phyloP scores from a whole-genome alignment of 2,329 filamentous ascomycete genomes.

The Pseudogymnoascus sp. region DNA sequence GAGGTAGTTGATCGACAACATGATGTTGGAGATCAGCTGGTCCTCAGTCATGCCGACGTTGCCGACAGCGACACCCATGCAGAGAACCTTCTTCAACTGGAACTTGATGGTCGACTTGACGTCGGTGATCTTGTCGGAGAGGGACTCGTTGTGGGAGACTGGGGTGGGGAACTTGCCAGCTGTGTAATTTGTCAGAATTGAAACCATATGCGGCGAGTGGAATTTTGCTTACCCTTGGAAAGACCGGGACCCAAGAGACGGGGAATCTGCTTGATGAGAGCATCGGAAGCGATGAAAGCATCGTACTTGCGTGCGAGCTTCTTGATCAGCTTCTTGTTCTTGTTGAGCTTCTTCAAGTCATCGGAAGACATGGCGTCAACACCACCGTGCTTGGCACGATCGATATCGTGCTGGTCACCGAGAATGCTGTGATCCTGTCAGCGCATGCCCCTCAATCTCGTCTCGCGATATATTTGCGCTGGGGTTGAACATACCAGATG shows the following conservation, averaged over 20 bases:
- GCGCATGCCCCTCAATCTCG: conserved; percentile 15
- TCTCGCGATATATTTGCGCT: conserved; percentile 12
- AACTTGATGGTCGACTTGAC: conserved; percentile 99
- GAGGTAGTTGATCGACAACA: conserved; percentile 99
- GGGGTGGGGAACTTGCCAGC: conserved; percentile 99
- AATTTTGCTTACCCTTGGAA: conserved; percentile 66
- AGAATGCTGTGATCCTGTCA: conserved; percentile 54
- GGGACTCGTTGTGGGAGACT: conserved; percentile 93
- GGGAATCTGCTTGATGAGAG: conserved; percentile 98
- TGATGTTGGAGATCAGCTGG: conserved; percentile 96
- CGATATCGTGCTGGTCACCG: conserved; percentile 96
- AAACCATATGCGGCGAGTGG: not conserved
- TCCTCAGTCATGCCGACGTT: conserved; percentile 97
- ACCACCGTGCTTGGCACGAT: conserved; percentile 98
- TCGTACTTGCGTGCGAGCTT: conserved; percentile 99
- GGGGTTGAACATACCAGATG: conserved; percentile 55
- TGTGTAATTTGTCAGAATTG: conserved; percentile 36
- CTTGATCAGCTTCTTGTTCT: conserved; percentile 99
- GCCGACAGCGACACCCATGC: conserved; percentile 98
- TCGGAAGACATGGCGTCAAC: conserved; percentile 97
- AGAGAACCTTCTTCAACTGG: conserved; percentile 99
- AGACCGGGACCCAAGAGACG: conserved; percentile 98
- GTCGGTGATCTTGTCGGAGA: conserved; percentile 91
- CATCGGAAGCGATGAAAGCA: conserved; percentile 94
- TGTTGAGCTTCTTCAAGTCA: conserved; percentile 99